Evolutionary conservation across 1,284 basidiomycete genomes (phyloP), one percentile per base, ranked within the genome.

Genomic region (Veloboletus limbatus): DNA sequence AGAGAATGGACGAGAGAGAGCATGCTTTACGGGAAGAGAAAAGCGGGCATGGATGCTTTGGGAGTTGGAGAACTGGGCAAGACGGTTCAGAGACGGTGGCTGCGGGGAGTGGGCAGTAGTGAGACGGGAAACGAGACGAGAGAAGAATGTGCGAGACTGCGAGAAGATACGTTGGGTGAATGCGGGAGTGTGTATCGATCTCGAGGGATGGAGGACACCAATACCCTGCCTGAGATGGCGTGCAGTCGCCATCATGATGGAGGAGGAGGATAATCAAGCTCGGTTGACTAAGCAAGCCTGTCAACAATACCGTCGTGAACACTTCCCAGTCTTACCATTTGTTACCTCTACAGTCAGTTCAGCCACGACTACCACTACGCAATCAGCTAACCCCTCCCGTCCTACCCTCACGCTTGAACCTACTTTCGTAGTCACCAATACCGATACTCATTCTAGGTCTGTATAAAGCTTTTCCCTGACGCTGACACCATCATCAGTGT

Each of bases 51-150:
- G 69, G 68, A 51, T 76, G 71, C 65, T 40, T 11, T 64, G 61
- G 3, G 68, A 57, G n/a, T n/a, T n/a, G 28, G 56, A 38, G 60
- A 56, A 30, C 58, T 63, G 60, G 51, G 73, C 54, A 34, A 67
- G 59, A 16, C 71, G 70, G 14, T n/a, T n/a, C n/a, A 63, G 66
- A 39, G 53, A 60, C 31, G 65, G 59, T 26, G 72, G 70, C 28
- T 75, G 58, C 13, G 9, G 72, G 63, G 11, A 65, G 11, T 69
- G 57, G 0, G 70, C n/a, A n/a, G 66, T 31, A 66, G 68, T 49
- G 72, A 67, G 25, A 76, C 79, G 75, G 5, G 74, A 68, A 42
- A 83, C 71, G 50, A 88, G 74, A 38, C 71, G 73, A 40, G 76
- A 69, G 39, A 86, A 54, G 34, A 85, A 50, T 9, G 71, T 75